Conservation (phyloP, 78 protist species). For the Diacronema lutheri region DNA sequence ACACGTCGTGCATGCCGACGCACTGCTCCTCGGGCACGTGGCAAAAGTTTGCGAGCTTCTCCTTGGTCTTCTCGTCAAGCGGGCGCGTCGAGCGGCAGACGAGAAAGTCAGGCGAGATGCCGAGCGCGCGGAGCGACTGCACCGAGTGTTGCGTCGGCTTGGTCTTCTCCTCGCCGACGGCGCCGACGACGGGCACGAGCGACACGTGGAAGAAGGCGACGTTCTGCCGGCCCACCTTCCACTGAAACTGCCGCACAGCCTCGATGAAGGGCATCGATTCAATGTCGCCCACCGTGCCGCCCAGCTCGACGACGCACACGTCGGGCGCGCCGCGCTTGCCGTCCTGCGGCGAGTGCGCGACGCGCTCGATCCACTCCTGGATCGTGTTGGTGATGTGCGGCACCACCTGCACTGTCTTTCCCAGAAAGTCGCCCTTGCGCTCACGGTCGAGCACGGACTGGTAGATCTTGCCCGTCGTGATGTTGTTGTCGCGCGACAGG, state of each 20-base stretch:
- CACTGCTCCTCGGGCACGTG: slow-evolving; percentile 78
- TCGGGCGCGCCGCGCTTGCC: slow-evolving; percentile 69
- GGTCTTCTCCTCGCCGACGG: slow-evolving; percentile 92
- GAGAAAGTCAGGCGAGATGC: slow-evolving; percentile 89
- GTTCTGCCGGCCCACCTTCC: slow-evolving; percentile 77
- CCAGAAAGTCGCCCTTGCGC: slow-evolving; percentile 94
- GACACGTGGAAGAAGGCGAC: slow-evolving; percentile 54
- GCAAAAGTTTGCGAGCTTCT: slow-evolving; percentile 85
- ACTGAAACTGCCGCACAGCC: slow-evolving; percentile 93
- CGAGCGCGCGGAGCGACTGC: slow-evolving; percentile 81
- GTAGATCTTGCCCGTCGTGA: slow-evolving; percentile 98
- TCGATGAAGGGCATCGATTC: slow-evolving; percentile 96
- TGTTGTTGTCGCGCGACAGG: slow-evolving; percentile 84
- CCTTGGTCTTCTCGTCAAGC: slow-evolving; percentile 36
- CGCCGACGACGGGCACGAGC: slow-evolving; percentile 78
- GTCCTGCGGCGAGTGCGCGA: slow-evolving; percentile 80
- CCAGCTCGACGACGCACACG: slow-evolving; percentile 90
- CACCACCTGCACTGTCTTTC: slow-evolving; percentile 97
- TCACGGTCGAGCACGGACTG: slow-evolving; percentile 78
- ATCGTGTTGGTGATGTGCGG: slow-evolving; percentile 93
- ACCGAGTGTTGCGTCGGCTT: slow-evolving; percentile 96
- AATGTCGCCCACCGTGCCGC: slow-evolving; percentile 94
- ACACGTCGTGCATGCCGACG: slow-evolving; percentile 80
- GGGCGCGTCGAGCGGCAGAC: slow-evolving; percentile 76
- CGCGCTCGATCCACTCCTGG: slow-evolving; percentile 88